A percentile compares a stretch with the other conserved stretches of the same genome.
Conservation (phyloP, 2,329 filamentous ascomycete genomes). For the Aspergillus bombycis region DNA sequence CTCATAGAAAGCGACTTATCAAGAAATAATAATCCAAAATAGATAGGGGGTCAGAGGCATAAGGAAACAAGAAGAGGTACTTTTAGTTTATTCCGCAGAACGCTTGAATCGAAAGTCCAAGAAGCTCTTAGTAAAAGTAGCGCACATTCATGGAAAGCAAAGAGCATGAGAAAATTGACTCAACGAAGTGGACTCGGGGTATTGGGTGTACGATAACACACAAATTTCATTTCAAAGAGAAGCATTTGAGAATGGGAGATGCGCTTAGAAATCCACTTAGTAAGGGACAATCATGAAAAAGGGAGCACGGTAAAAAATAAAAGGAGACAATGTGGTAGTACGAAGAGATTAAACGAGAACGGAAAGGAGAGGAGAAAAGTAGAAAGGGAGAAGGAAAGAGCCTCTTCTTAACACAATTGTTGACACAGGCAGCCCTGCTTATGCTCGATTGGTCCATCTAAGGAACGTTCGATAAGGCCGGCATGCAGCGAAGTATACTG, state of each 20-base stretch:
- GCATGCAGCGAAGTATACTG: conserved; percentile 9
- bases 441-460: conserved; percentile 10
- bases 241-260: conserved; percentile 37
- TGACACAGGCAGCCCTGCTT: conserved; percentile 17
- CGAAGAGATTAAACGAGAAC: conserved; percentile 21
- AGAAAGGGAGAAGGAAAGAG: conserved; percentile 18
- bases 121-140: conserved; percentile 32
- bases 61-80: conserved; percentile 31
- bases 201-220: conserved; percentile 46
- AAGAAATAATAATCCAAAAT: conserved; percentile 22
- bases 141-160: conserved; percentile 35
- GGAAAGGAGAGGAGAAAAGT: conserved; percentile 24
- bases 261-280: conserved; percentile 45
- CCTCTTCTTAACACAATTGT: conserved; percentile 21
- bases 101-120: conserved; percentile 37
- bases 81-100: conserved; percentile 42
- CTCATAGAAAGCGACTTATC: conserved; percentile 24
- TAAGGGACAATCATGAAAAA: conserved; percentile 31
- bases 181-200: conserved; percentile 46
- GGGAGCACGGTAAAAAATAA: conserved; percentile 21
- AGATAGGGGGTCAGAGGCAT: conserved; percentile 20
- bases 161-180: conserved; percentile 34
- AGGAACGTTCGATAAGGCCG: conserved; percentile 19
- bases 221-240: conserved; percentile 48
- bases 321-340: conserved; percentile 22